Conservation (phyloP, 1,284 basidiomycete species). For the Malassezia nana region DNA sequence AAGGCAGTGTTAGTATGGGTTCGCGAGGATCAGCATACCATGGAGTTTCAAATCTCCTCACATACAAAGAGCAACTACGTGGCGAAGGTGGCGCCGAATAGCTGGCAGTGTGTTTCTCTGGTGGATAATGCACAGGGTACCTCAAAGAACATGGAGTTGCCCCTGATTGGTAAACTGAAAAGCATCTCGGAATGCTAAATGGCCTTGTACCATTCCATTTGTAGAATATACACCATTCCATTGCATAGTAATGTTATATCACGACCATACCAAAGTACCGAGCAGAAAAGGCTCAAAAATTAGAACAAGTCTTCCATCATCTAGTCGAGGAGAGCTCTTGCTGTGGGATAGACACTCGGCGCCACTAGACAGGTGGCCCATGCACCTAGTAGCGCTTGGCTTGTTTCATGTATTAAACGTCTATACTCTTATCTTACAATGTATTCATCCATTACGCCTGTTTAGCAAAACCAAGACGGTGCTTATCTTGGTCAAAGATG, state of each 20-base stretch:
- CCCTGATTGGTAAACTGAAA: not conserved
- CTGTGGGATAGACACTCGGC: too few species aligned
- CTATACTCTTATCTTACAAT: too few species aligned
- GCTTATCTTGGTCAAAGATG: conserved; percentile 49
- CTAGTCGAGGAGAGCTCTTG: too few species aligned
- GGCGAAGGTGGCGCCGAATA: not conserved
- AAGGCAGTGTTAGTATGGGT: not conserved
- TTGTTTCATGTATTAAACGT: too few species aligned
- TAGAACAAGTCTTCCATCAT: too few species aligned
- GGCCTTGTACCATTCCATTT: not conserved
- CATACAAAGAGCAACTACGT: not conserved
- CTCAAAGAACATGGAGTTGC: not conserved
- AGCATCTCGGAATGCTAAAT: not conserved
- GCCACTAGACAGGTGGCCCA: too few species aligned
- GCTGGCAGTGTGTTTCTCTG: not conserved
- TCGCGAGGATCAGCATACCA: not conserved
- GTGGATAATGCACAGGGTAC: not conserved
- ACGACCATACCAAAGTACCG: too few species aligned
- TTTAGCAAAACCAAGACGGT: conserved; percentile 50
- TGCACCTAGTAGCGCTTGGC: too few species aligned
- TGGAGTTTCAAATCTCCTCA: not conserved
- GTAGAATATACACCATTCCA: not conserved
- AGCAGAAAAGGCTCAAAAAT: too few species aligned
- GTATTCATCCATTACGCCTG: conserved; percentile 1
- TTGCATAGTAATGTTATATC: not conserved